These are phyloP conservation scores for Naganishia friedmannii DNA, from an alignment of 768 basidiomycete genomes.

Conservation along the genomic window DNA sequence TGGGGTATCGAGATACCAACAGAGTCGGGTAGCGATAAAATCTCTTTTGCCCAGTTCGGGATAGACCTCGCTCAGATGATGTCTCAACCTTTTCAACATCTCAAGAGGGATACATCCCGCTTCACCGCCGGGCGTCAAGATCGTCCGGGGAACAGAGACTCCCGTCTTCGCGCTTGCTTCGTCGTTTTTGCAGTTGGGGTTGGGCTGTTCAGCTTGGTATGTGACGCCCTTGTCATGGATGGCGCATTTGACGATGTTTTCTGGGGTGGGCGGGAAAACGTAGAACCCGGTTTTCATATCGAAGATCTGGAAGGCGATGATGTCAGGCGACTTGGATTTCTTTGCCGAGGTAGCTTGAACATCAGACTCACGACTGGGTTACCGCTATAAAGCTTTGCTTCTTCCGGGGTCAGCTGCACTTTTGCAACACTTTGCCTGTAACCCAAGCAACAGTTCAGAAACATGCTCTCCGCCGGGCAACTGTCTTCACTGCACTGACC, in stretches of 20 bases:
- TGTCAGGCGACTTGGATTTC: not conserved
- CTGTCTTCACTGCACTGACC: constrained; percentile 58
- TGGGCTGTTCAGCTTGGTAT: constrained; percentile 54
- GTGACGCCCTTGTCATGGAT: constrained; percentile 71
- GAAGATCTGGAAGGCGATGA: constrained; percentile 61
- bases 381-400: constrained; percentile 62
- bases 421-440: constrained; percentile 73
- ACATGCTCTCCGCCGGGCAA: not conserved
- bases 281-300: constrained; percentile 75
- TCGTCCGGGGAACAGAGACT: constrained; percentile 75
- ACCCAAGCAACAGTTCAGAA: not conserved
- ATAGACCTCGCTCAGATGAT: constrained; percentile 61
- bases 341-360: not conserved
- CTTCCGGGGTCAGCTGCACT: constrained; percentile 70
- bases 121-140: constrained; percentile 59
- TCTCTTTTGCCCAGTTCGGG: constrained; percentile 69
- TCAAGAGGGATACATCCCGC: constrained; percentile 67
- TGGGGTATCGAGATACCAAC: constrained; percentile 90
- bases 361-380: constrained; percentile 51
- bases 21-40: constrained; percentile 71
- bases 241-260: constrained; percentile 67
- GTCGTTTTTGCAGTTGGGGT: constrained; percentile 39
- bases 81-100: constrained; percentile 59
- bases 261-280: constrained; percentile 60
- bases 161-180: constrained; percentile 36